A percentile compares a stretch with the other conserved stretches of the same genome.
Conservation (phyloP, 495 filamentous ascomycete species). For the Podospora didyma region DNA sequence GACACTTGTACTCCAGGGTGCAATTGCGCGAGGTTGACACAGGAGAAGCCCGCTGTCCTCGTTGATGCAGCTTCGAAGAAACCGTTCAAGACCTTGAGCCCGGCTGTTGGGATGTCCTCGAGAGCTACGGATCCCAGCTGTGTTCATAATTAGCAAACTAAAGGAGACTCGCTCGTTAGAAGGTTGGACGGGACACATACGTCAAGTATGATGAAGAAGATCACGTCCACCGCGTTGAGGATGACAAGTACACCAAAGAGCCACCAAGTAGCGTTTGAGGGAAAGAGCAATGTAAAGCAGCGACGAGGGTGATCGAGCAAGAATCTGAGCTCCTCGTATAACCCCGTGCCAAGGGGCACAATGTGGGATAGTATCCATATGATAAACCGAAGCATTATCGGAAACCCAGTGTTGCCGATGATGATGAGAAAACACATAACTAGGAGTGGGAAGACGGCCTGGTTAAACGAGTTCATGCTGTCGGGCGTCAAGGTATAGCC, state of each 20-base stretch:
- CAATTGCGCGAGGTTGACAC: slow-evolving; percentile 68
- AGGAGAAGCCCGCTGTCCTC: slow-evolving; percentile 81
- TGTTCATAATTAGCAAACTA: too few relatives aligned
- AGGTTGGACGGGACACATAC: slow-evolving; percentile 42
- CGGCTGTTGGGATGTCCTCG: slow-evolving; percentile 19
- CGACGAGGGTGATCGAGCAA: slow-evolving; percentile 90
- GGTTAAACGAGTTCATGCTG: slow-evolving; percentile 85
- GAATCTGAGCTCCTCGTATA: slow-evolving; percentile 87
- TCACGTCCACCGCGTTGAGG: slow-evolving; percentile 76
- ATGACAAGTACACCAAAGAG: slow-evolving; percentile 79
- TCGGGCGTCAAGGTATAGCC: slow-evolving; percentile 86
- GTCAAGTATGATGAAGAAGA: slow-evolving; percentile 89
- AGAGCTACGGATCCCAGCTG: background rate
- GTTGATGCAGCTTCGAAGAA: slow-evolving; percentile 86
- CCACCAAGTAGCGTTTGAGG: slow-evolving; percentile 90
- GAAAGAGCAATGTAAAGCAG: slow-evolving; percentile 92
- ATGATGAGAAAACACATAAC: slow-evolving; percentile 78
- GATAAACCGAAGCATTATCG: slow-evolving; percentile 83
- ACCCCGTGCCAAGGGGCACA: slow-evolving; percentile 53
- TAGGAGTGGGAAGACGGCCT: slow-evolving; percentile 67
- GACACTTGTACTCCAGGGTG: slow-evolving; percentile 93
- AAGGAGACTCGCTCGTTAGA: too few relatives aligned
- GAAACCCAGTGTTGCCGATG: slow-evolving; percentile 91
- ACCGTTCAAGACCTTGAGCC: slow-evolving; percentile 74
- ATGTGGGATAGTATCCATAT: slow-evolving; percentile 72